phyloP scores from a whole-genome alignment of 192 early-diverging fungal species.

The Backusella luteola region DNA sequence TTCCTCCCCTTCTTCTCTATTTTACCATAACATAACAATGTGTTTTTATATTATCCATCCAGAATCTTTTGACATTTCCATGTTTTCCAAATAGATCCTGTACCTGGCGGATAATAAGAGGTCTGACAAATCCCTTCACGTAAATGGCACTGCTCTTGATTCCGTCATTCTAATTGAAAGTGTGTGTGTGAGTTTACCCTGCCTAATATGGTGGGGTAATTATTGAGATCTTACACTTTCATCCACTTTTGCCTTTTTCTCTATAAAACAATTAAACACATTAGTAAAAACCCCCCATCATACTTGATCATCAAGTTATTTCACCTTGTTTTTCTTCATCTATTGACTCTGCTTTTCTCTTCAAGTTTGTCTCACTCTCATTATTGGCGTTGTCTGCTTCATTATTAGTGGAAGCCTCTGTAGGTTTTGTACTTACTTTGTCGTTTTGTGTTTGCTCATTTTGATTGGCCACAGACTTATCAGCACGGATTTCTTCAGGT shows the following conservation, averaged over 20 bases:
- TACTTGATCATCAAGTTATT: neutral
- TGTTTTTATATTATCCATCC: constrained; percentile 63
- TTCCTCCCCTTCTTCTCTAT: neutral
- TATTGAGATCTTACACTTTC: neutral
- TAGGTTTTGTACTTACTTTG: neutral
- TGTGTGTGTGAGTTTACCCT: neutral
- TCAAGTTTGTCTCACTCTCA: neutral
- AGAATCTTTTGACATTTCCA: constrained; percentile 52
- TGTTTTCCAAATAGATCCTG: constrained; percentile 45
- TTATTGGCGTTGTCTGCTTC: neutral
- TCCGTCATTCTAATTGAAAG: neutral
- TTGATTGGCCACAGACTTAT: neutral
- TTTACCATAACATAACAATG: constrained; percentile 62
- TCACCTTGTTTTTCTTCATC: neutral
- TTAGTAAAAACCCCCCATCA: neutral
- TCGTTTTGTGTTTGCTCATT: neutral
- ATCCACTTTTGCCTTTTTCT: constrained; percentile 6
- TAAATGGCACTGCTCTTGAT: constrained; percentile 34
- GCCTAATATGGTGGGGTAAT: neutral
- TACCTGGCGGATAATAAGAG: constrained; percentile 36
- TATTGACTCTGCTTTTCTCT: neutral
- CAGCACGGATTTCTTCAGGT: neutral
- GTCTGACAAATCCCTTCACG: constrained; percentile 60
- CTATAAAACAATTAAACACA: neutral
- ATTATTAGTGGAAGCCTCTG: neutral